A percentile compares a stretch with the other conserved stretches of the same genome.
Conservation (phyloP, 2,329 filamentous ascomycete species). For the Cephalotrichum gorgonifer region DNA sequence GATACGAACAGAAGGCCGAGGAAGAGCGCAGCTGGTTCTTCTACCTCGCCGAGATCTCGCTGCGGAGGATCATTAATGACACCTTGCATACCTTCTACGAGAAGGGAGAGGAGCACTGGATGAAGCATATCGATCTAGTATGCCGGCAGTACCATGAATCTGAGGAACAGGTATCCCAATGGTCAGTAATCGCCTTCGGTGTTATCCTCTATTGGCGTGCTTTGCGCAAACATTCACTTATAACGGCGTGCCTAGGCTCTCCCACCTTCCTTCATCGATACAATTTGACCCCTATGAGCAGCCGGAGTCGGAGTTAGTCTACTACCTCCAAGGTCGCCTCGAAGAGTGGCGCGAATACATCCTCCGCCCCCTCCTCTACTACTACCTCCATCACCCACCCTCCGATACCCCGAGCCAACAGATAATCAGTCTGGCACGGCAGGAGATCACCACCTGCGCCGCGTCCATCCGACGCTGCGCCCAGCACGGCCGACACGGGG, state of each 20-base stretch:
- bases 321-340: neutral
- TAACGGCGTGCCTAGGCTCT: no score
- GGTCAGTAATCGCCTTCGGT: no score
- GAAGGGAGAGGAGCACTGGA: neutral
- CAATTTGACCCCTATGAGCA: neutral
- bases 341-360: conserved; percentile 15
- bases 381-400: conserved; percentile 12
- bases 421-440: conserved; percentile 6
- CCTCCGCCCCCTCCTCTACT: conserved; percentile 19
- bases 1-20: conserved; percentile 2
- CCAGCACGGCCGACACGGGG: conserved; percentile 19
- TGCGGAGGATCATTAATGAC: conserved; percentile 10
- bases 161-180: no score
- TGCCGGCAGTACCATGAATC: neutral
- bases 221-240: no score
- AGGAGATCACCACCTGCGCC: no score
- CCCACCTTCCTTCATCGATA: no score
- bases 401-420: conserved; percentile 11
- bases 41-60: conserved; percentile 12
- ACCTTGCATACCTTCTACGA: conserved; percentile 1
- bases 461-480: neutral
- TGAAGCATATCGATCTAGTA: neutral
- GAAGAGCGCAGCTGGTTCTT: conserved; percentile 11
- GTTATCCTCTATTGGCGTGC: no score
- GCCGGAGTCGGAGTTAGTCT: no score